Percentiles rank a stretch among this genome's conserved stretches.
phyloP scores from a whole-genome alignment of 306 rosid genomes.

The Lablab purpureus region DNA sequence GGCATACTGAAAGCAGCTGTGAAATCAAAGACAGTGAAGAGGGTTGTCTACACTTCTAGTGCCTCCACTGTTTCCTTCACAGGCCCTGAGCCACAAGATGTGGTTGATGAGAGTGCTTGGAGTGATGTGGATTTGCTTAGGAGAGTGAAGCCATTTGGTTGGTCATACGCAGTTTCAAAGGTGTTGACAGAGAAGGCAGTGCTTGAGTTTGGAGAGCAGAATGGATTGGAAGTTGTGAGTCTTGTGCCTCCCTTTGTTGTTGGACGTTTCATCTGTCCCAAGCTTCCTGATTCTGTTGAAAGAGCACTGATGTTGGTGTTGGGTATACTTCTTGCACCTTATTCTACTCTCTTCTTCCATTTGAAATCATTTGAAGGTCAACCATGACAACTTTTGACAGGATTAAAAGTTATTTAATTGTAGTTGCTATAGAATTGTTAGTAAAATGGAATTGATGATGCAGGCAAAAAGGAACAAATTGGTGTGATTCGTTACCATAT shows the following conservation, averaged over 20 bases:
- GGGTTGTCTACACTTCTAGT: slow-evolving; percentile 71
- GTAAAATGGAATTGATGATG: slow-evolving; percentile 9
- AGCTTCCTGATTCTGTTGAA: slow-evolving; percentile 59
- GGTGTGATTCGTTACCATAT: slow-evolving; percentile 42
- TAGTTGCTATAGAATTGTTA: not conserved
- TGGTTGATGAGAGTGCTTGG: slow-evolving; percentile 66
- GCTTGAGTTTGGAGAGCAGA: slow-evolving; percentile 50
- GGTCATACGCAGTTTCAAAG: slow-evolving; percentile 61
- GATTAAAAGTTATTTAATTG: too few relatives aligned
- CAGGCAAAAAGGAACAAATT: slow-evolving; percentile 52
- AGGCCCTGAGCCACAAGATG: slow-evolving; percentile 4
- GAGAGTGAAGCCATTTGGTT: slow-evolving; percentile 29
- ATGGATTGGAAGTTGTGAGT: slow-evolving; percentile 66
- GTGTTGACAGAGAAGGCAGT: slow-evolving; percentile 58
- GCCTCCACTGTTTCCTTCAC: slow-evolving; percentile 42
- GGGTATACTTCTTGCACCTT: slow-evolving; percentile 42
- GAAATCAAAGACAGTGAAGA: slow-evolving; percentile 57
- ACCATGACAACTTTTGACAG: not conserved
- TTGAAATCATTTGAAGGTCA: not conserved
- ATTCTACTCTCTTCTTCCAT: not conserved
- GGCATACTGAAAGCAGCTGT: slow-evolving; percentile 60
- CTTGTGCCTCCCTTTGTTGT: slow-evolving; percentile 60
- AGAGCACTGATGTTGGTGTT: slow-evolving; percentile 46
- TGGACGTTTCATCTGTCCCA: slow-evolving; percentile 65
- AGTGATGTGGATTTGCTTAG: slow-evolving; percentile 56